Evolutionary conservation across 78 protist species (phyloP).

Genomic region (Ministeria vibrans): DNA sequence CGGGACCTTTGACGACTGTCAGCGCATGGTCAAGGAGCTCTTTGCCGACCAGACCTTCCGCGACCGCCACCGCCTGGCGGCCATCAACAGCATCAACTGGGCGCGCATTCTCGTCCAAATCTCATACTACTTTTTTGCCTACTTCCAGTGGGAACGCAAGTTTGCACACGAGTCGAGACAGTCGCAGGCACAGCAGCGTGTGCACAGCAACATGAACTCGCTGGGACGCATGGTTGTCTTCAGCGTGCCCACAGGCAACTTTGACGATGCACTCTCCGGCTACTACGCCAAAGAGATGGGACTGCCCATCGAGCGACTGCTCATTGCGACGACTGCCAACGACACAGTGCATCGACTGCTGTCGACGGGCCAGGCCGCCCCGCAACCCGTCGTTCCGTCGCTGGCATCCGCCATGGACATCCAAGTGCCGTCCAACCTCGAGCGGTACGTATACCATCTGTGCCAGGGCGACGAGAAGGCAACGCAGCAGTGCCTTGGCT

Average conservation of each 20-base stretch:
- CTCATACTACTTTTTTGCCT: slow-evolving; percentile 42
- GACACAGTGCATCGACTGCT: slow-evolving; percentile 39
- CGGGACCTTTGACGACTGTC: slow-evolving; percentile 57
- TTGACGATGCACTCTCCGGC: slow-evolving; percentile 64
- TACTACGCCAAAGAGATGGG: slow-evolving; percentile 47
- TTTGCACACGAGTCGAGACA: no score
- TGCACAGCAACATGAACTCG: not conserved
- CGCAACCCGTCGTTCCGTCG: slow-evolving; percentile 1
- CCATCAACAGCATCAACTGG: slow-evolving; percentile 61
- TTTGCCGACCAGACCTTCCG: slow-evolving; percentile 36
- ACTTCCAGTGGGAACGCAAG: slow-evolving; percentile 23
- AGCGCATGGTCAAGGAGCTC: slow-evolving; percentile 41
- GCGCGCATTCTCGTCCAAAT: slow-evolving; percentile 61
- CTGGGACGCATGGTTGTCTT: slow-evolving; percentile 1
- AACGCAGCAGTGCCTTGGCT: not conserved
- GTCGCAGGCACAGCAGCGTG: no score
- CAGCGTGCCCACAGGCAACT: slow-evolving; percentile 58
- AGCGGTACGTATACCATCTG: slow-evolving; percentile 38
- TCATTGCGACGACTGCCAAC: slow-evolving; percentile 60
- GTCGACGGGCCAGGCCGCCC: slow-evolving; percentile 6
- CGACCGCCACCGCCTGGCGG: slow-evolving; percentile 24
- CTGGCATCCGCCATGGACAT: slow-evolving; percentile 59
- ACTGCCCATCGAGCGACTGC: slow-evolving; percentile 26
- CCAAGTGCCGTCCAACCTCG: slow-evolving; percentile 52
- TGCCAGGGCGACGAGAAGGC: not conserved